Evolutionary conservation across 805 yeast species (phyloP), one percentile per base, ranked within the genome.

Genomic region (Metschnikowia drakensbergensis): DNA sequence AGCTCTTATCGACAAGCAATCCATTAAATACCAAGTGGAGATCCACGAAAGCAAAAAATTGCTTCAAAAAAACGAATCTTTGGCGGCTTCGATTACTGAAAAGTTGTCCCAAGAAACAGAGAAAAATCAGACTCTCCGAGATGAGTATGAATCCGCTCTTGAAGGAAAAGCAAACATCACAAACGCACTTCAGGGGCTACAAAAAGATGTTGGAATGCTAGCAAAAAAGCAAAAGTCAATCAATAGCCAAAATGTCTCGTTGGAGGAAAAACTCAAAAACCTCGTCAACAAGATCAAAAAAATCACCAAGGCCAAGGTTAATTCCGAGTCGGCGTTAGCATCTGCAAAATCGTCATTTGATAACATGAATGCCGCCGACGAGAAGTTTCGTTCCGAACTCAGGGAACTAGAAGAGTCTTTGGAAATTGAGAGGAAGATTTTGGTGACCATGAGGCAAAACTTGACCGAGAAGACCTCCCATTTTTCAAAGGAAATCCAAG

Each of bases 181-280:
- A 11, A 46, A 58, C 22, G 48, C 49, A 5, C 46, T 58, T 7
- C 49, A 50, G 6, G 37, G 26, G 1, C 45, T 65, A 25, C 60
- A 59, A 11, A 55, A 54, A 11, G 59, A 63, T 29, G 54, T 68
- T 9, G 37, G 55, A 2, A 28, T 42, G 2, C 34, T 63, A 3
- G 50, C 57, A n/a, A 69, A 66, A 45, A 58, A 60, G 39, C 69
- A 66, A 37, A 71, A 67, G 46, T 57, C 63, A 6, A 40, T 64
- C 10, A 65, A 65, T 50, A 77, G 82, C 45, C 79, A 77, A 13
- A 80, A 75, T 46, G 88, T 88, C 9, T 77, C 91, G 3, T 66
- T 80, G 46, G 91, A 88, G 55, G 97, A 92, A 65, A 85, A 82
- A 64, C 68, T 77, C 46, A 89, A 86, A 65, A 88, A 86, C 62